Evolutionary conservation across 1,139 yeast genomes (phyloP), one percentile per base, ranked within the genome.

Genomic region (Geotrichum histeridarum): DNA sequence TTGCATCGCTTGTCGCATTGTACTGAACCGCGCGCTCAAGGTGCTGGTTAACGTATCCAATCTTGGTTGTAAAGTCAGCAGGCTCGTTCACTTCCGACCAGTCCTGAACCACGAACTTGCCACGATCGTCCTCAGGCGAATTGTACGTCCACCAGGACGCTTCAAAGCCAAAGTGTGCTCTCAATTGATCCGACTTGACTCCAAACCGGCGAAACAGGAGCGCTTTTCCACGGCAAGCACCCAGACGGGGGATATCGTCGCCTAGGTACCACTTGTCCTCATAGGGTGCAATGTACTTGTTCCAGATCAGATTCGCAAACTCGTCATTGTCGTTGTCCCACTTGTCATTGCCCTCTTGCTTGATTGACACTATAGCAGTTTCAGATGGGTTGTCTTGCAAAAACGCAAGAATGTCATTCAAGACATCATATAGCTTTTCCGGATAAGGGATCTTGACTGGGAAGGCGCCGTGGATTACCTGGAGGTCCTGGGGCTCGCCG

Each of bases 381-480:
- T 86, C 94, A 1, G 82, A 75, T 1, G 69, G 71, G 68, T 84
- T 77, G 11, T 70, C 60, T 15, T 74, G 70, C 59, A 86, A 70
- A 63, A 83, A 86, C 11, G 73, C 72, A 66, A 82, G 84, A 37
- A 86, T 77, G 57, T 83, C 88, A 0, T 78, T 70, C 63, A 80
- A 77, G 31, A 70, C 78, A 51, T 70, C 76, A 36, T 65, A 65
- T 62, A 79, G 77, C 66, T 74, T 77, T 60, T 76, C 73, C n/a
- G 85, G 81, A 60, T 80, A 78, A 15, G 84, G 79, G 47, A 85
- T 71, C 56, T 77, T 78, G 42, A 86, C 88, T 0, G 94, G 91
- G 70, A 86, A 85, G 60, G 82, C 82, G 43, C 91, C 91, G 66
- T 86, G 93, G 59, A 83, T 80, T 12, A 85, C 86, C 63, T 83